These are phyloP conservation scores for Opeltia flavorubescens DNA, from an alignment of 495 filamentous ascomycete genomes.

Conservation along the genomic window DNA sequence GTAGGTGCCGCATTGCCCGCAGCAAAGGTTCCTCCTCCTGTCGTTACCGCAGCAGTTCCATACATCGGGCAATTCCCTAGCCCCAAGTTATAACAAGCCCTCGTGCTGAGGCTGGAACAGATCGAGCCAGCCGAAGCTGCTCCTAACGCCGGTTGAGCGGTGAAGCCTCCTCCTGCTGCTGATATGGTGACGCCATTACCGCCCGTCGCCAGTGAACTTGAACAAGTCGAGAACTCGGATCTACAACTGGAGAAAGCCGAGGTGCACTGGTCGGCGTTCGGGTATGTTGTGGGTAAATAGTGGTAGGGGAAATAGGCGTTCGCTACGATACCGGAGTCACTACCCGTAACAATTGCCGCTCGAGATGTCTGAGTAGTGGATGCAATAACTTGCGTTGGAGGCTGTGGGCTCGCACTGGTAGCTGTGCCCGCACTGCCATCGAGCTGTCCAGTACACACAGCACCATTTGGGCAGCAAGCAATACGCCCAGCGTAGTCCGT, in stretches of 20 bases:
- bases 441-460: slow-evolving; percentile 48
- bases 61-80: slow-evolving; percentile 38
- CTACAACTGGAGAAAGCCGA: slow-evolving; percentile 53
- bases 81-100: slow-evolving; percentile 46
- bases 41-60: slow-evolving; percentile 28
- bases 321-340: slow-evolving; percentile 15
- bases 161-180: slow-evolving; percentile 40
- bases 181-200: slow-evolving; percentile 48
- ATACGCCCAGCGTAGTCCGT: slow-evolving; percentile 43
- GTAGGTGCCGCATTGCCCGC: background rate
- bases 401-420: slow-evolving; percentile 17
- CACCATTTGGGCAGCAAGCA: slow-evolving; percentile 50
- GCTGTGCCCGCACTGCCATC: slow-evolving; percentile 19
- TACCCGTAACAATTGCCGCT: slow-evolving; percentile 11
- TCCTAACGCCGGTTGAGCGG: slow-evolving; percentile 31
- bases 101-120: slow-evolving; percentile 47
- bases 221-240: slow-evolving; percentile 49
- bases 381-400: slow-evolving; percentile 14
- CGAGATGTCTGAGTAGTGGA: slow-evolving; percentile 7
- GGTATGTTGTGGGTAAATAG: slow-evolving; percentile 50
- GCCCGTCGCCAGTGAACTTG: slow-evolving; percentile 36
- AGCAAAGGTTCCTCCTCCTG: slow-evolving; percentile 16
- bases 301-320: slow-evolving; percentile 53
- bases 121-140: slow-evolving; percentile 43
- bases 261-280: slow-evolving; percentile 47